A percentile compares a stretch with the other conserved stretches of the same genome.
Evolutionary conservation across 2,329 filamentous ascomycete species (phyloP).

Genomic region (Aspergillus sp.): DNA sequence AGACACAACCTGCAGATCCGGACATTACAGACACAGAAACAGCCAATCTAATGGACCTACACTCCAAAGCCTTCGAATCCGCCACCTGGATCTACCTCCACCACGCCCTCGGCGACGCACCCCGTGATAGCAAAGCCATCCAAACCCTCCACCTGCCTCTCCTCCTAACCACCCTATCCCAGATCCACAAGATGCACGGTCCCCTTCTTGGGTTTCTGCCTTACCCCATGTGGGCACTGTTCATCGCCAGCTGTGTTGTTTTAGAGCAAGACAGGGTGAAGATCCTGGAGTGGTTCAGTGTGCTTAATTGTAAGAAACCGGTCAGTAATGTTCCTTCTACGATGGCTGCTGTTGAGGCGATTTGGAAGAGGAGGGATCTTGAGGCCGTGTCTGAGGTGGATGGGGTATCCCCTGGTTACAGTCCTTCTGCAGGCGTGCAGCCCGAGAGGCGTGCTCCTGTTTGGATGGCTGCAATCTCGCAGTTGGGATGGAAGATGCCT

Average conservation of each 20-base stretch:
- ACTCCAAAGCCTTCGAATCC: background rate
- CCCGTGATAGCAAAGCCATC: background rate
- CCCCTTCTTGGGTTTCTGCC: background rate
- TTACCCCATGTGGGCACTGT: background rate
- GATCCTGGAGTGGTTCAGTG: background rate
- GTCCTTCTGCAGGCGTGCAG: too few relatives aligned
- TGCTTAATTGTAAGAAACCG: background rate
- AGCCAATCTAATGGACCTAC: background rate
- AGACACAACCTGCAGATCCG: background rate
- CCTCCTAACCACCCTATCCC: background rate
- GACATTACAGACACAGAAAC: background rate
- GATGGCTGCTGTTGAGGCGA: background rate
- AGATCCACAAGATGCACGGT: background rate
- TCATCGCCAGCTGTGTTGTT: background rate
- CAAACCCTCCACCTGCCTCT: background rate
- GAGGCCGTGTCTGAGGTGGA: too few relatives aligned
- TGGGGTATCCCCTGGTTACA: too few relatives aligned
- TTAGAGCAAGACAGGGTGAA: background rate
- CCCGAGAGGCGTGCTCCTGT: too few relatives aligned
- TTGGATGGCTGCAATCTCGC: too few relatives aligned
- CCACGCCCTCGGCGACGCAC: background rate
- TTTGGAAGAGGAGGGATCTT: background rate
- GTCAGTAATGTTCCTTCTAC: slow-evolving; percentile 6
- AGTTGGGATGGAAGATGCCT: too few relatives aligned
- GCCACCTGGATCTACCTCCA: slow-evolving; percentile 4